Conservation (phyloP, 306 rosid species). For the Luffa aegyptiaca region DNA sequence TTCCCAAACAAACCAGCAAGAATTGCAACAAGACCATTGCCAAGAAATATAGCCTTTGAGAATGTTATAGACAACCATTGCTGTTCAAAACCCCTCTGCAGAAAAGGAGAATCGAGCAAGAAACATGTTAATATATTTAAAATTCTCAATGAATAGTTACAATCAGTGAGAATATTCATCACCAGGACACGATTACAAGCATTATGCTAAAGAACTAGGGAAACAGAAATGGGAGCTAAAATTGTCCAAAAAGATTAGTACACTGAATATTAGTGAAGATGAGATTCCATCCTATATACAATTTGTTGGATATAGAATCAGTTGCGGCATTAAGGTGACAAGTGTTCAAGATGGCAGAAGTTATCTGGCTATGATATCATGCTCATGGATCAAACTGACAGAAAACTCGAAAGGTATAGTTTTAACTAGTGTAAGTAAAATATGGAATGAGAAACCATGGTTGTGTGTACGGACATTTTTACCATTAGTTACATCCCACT, state of each 20-base stretch:
- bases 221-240: not conserved
- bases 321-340: not conserved
- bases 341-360: not conserved
- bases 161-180: not conserved
- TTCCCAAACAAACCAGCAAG: slow-evolving; percentile 83
- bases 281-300: not conserved
- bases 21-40: slow-evolving; percentile 89
- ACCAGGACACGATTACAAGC: not conserved
- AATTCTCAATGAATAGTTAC: not conserved
- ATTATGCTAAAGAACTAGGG: not conserved
- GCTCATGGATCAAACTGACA: not conserved
- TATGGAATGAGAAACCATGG: not conserved
- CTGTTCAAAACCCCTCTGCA: slow-evolving; percentile 91
- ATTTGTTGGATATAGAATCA: not conserved
- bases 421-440: not conserved
- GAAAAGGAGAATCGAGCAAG: not conserved
- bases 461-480: not conserved
- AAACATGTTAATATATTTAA: not conserved
- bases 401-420: not conserved
- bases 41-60: slow-evolving; percentile 88
- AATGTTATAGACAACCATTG: slow-evolving; percentile 91
- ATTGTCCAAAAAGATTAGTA: not conserved
- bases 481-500: not conserved
- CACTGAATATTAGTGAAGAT: not conserved
- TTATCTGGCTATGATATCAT: not conserved